Percentiles rank a stretch among this genome's conserved stretches.
phyloP scores from a whole-genome alignment of 1,139 yeast genomes.

The Tardiomyces digboiensis region DNA sequence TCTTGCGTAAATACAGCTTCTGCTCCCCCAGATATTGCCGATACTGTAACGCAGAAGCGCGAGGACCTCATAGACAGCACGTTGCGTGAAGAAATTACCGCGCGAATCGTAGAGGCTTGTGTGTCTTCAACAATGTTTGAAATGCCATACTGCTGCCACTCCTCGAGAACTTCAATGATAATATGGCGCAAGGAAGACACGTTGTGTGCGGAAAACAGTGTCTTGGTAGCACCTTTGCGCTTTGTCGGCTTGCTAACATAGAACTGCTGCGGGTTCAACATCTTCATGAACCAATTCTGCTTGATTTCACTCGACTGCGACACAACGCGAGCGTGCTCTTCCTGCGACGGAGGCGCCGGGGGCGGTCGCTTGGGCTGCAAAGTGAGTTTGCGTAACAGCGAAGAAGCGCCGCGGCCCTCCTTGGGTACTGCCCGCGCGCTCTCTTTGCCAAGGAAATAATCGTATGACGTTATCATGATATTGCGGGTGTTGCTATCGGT shows the following conservation, averaged over 20 bases:
- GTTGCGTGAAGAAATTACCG: conserved; percentile 26
- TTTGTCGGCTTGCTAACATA: conserved; percentile 6
- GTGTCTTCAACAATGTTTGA: conserved; percentile 13
- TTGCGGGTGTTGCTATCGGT: conserved; percentile 2
- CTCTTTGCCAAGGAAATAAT: not conserved
- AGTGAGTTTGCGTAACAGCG: conserved; percentile 11
- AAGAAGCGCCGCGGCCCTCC: conserved; percentile 5
- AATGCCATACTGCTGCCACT: conserved; percentile 29
- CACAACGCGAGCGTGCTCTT: conserved; percentile 1
- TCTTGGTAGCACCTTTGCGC: conserved; percentile 12
- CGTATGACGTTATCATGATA: not conserved
- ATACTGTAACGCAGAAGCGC: conserved; percentile 21
- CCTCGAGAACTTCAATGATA: conserved; percentile 22
- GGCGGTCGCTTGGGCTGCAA: conserved; percentile 14
- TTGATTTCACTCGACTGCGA: conserved; percentile 12
- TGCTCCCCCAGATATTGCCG: conserved; percentile 14
- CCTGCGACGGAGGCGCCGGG: conserved; percentile 11
- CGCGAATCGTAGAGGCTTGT: conserved; percentile 19
- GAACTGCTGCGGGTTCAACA: conserved; percentile 13
- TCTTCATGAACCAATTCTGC: conserved; percentile 33
- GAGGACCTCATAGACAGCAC: conserved; percentile 25
- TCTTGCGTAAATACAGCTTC: conserved; percentile 20
- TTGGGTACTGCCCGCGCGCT: not conserved
- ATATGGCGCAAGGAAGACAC: conserved; percentile 20
- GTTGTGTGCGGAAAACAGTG: conserved; percentile 19